Base-by-base conservation (phyloP, 331 rosid genomes). In the Prunus yedoensis region DNA sequence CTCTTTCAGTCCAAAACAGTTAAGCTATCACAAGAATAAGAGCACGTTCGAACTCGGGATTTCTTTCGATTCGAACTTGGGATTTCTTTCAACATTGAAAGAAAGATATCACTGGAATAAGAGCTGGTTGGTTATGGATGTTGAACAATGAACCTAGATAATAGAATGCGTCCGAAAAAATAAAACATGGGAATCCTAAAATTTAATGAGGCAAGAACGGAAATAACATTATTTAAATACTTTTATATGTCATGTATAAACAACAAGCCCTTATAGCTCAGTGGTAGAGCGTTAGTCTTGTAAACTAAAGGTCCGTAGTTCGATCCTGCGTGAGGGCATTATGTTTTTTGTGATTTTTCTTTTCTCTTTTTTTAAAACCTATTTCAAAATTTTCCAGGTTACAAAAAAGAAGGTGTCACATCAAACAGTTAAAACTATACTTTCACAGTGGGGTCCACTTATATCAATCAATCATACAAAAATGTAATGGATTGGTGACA, bases 201-300 rank as follows among this genome's bases (percentile, higher is more conserved):
- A 8, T 12, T 56, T 54, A 38, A 6, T 38, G 43, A 38, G 43
- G 43, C 2, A 7, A 38, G 43, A 38, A 7, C 2, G 9, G 9
- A 7, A 7, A 7, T 38, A 38, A 38, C 0, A 7, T 1, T 7
- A 0, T 38, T 8, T 38, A 38, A 38, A 7, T 38, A 38, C 0
- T 6, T 38, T 38, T 1, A 38, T 4, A 38, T 38, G 2, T 7
- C 43, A 0, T 0, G 0, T 1, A 6, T 1, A 38, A 0, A 1
- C 4, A 20, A 8, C 0, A 5, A 70, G 93, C 94, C 94, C 90
- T 17, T 87, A 87, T 89, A 78, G 91, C 90, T 89, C 91, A 89
- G 91, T 87, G 91, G 91, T 87, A 87, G 91, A 87, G 91, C 94
- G 91, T 85, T 88, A 89, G 91, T 87, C 91, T 89, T 89, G 94